phyloP scores from a whole-genome alignment of 768 basidiomycete species.

The Lentinula boryana region DNA sequence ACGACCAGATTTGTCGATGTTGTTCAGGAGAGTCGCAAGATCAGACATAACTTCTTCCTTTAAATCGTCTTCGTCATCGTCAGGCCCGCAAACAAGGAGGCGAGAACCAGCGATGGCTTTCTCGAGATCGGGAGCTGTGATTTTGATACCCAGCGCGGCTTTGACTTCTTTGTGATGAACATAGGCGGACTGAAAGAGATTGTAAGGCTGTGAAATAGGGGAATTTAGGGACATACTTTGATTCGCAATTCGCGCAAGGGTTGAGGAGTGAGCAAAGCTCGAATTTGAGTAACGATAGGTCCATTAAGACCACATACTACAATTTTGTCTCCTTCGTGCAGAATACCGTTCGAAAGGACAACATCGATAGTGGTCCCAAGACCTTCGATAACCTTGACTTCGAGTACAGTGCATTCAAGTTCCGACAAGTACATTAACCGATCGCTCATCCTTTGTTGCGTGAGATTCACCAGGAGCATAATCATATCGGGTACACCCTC shows the following conservation, averaged over 20 bases:
- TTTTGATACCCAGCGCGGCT: slow-evolving; percentile 94
- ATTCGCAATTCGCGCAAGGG: slow-evolving; percentile 92
- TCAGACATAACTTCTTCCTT: slow-evolving; percentile 97
- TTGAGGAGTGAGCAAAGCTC: slow-evolving; percentile 93
- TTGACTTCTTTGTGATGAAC: slow-evolving; percentile 98
- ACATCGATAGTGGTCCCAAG: slow-evolving; percentile 98
- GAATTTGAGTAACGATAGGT: slow-evolving; percentile 90
- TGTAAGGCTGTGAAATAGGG: slow-evolving; percentile 1
- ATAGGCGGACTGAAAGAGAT: slow-evolving; percentile 70
- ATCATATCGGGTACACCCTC: slow-evolving; percentile 99
- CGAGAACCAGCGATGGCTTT: slow-evolving; percentile 98
- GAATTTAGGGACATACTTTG: slow-evolving; percentile 53
- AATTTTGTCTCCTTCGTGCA: slow-evolving; percentile 89
- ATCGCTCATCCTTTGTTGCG: slow-evolving; percentile 97
- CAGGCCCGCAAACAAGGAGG: slow-evolving; percentile 85
- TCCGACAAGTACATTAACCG: slow-evolving; percentile 97
- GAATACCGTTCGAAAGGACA: slow-evolving; percentile 88
- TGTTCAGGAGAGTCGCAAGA: slow-evolving; percentile 79
- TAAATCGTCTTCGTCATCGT: slow-evolving; percentile 94
- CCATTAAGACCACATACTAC: slow-evolving; percentile 97
- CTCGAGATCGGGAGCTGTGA: slow-evolving; percentile 91
- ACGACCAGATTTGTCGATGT: slow-evolving; percentile 90
- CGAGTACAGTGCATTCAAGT: slow-evolving; percentile 95
- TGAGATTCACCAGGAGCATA: slow-evolving; percentile 94
- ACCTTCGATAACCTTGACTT: slow-evolving; percentile 98